Base-by-base conservation (phyloP, 345 rosid species). In the Aethionema arabicum region DNA sequence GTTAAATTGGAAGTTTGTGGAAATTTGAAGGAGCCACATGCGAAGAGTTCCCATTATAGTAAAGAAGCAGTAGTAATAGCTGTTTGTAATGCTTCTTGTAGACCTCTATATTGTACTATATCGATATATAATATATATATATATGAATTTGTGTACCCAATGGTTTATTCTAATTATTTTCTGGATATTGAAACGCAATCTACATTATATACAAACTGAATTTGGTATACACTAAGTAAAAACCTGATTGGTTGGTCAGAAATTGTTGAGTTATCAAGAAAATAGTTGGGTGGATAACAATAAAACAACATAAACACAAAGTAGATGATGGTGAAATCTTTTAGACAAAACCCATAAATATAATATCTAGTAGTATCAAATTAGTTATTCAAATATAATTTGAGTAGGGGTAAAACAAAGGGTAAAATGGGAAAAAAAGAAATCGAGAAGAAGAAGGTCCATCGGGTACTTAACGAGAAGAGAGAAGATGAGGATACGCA, bases 401-500 rank as follows among this genome's bases (percentile, higher is more conserved):
- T 21, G 27, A 1, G 27, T 21, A n/a, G 27, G 53, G 13, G 33
- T 7, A 46, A 29, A 56, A 11, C 36, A 61, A 53, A 69, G 33
- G 45, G 44, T 67, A 5, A 2, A 59, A 52, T 12, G 2, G 54
- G 14, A 42, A 43, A 59, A 11, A 30, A 38, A 27, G 8, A 4
- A 35, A 31, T 43, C 33, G 59, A 57, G 61, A 64, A 30, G 6
- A 33, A 63, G 29, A 50, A 37, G 40, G 49, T 69, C 67, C 50
- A 67, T 45, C 32, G 56, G 67, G 51, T 46, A 54, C 62, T 69
- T 54, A 62, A 61, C 44, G 56, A 54, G 68, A 41, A 61, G 56
- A 46, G 52, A 61, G 63, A 53, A 69, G 57, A 62, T 58, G 65
- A 42, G 27, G 65, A 43, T 31, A 42, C 14, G 75, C 75, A 71